Base-by-base conservation (phyloP, 2,329 filamentous ascomycete species). In the Aspergillus ustus region DNA sequence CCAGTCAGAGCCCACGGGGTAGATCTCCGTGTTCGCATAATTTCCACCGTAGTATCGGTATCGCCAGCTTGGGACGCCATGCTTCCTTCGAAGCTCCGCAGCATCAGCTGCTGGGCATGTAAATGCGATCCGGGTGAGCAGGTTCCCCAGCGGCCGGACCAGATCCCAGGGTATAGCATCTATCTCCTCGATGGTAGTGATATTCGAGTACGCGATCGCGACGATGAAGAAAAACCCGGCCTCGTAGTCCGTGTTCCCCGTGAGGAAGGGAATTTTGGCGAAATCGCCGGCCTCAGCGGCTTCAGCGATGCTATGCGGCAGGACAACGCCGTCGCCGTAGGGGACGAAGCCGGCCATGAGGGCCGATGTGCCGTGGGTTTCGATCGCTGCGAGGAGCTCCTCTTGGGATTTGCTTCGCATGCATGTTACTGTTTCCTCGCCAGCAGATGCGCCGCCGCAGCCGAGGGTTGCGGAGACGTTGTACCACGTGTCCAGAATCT, bases 181-280 rank as follows among this genome's bases (percentile, higher is more conserved):
- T 7, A 55, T 37, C 20, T 61, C 25, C 13, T 51, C 51, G 1
- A 46, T 40, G 9, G 34, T 40, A 1, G 54, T 61, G 45, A 43
- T 44, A n/a, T 63, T 54, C 1, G 45, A 51, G 45, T 61, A 52
- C 13, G 55, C 44, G 4, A 58, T n/a, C 8, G 60, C 51, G 20
- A 40, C 34, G 34, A 59, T 52, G 46, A 63, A 31, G 48, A 63
- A 63, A 17, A 60, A 59, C 2, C 60, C 60, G 8, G 52, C 29
- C 20, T 63, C 57, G 40, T 59, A 52, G 20, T 63, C 52, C 8
- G 56, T 56, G 20, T 55, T 59, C 2, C 57, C 57, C 15, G 60
- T 45, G 20, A 63, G 45, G 37, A 63, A 57, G 6, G 60, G 60
- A 2, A 57, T 48, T 17, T 52, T 52, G 11, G 60, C 60, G 19